Conservation (phyloP, 371 early-diverging fungal species). For the Lichtheimia ornata region DNA sequence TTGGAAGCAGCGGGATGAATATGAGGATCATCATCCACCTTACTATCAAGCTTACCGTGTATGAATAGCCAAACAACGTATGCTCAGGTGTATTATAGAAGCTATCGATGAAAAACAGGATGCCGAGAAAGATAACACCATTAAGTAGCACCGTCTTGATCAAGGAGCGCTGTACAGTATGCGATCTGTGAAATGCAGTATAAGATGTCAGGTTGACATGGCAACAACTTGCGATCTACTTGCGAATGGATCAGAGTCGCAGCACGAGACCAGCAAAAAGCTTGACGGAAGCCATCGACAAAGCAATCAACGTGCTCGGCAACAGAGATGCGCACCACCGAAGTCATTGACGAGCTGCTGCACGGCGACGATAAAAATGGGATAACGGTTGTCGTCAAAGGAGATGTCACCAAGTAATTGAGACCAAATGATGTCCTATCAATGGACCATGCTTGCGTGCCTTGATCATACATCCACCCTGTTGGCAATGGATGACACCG, state of each 20-base stretch:
- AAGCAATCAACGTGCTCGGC: slow-evolving; percentile 28
- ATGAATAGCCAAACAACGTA: slow-evolving; percentile 41
- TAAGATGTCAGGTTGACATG: not conserved
- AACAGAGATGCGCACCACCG: slow-evolving; percentile 4
- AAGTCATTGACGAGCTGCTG: not conserved
- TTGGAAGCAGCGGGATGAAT: not conserved
- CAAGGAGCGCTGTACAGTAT: slow-evolving; percentile 34
- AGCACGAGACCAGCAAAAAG: slow-evolving; percentile 38
- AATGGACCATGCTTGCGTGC: too few relatives aligned
- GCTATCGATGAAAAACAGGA: slow-evolving; percentile 31
- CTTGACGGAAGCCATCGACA: slow-evolving; percentile 30
- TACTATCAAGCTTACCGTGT: slow-evolving; percentile 25
- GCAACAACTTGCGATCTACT: slow-evolving; percentile 5
- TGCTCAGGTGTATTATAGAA: slow-evolving; percentile 34
- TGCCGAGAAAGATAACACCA: slow-evolving; percentile 40
- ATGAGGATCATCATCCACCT: not conserved
- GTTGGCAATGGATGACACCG: too few relatives aligned
- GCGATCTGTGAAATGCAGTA: slow-evolving; percentile 22
- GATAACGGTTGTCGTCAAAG: too few relatives aligned
- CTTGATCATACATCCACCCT: too few relatives aligned
- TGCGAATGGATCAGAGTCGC: slow-evolving; percentile 32
- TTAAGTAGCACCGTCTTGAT: slow-evolving; percentile 35
- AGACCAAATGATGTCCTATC: too few relatives aligned
- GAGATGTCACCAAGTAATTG: too few relatives aligned
- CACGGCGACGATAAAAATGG: too few relatives aligned